phyloP scores from a whole-genome alignment of 805 yeast genomes.

The Groenewaldozyma salmanticensis region DNA sequence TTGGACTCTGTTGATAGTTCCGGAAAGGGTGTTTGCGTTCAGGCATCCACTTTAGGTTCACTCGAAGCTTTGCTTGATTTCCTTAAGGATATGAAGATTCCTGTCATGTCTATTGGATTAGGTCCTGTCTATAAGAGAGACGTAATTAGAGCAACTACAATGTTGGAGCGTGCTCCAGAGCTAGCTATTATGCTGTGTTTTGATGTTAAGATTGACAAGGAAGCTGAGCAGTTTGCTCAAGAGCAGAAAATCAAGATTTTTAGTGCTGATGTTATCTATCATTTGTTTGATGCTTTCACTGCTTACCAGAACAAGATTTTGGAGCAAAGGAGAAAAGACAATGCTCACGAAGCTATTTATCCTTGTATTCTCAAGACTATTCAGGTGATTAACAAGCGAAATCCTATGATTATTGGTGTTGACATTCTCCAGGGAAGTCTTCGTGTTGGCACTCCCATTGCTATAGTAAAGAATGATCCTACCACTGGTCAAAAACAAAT shows the following conservation, averaged over 20 bases:
- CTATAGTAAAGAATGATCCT: conserved; percentile 87
- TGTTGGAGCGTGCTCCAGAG: conserved; percentile 95
- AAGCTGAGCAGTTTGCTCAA: conserved; percentile 95
- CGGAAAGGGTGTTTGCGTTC: conserved; percentile 97
- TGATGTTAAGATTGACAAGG: conserved; percentile 94
- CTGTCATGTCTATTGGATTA: conserved; percentile 95
- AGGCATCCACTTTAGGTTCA: conserved; percentile 97
- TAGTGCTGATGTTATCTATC: conserved; percentile 95
- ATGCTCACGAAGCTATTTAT: conserved; percentile 79
- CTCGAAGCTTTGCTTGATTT: conserved; percentile 93
- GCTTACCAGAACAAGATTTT: conserved; percentile 82
- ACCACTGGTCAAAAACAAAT: conserved; percentile 63
- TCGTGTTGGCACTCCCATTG: conserved; percentile 88
- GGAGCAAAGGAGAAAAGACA: conserved; percentile 85
- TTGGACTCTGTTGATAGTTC: conserved; percentile 89
- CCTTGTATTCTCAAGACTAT: conserved; percentile 92
- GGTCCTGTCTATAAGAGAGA: conserved; percentile 98
- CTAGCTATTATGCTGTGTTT: conserved; percentile 97
- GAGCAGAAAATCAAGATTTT: conserved; percentile 88
- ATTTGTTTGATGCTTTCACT: conserved; percentile 87
- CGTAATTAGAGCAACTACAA: conserved; percentile 93
- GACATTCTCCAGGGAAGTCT: conserved; percentile 89
- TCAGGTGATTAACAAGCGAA: conserved; percentile 95
- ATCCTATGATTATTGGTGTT: conserved; percentile 99
- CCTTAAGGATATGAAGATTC: conserved; percentile 97